A percentile compares a stretch with the other conserved stretches of the same genome.
Conservation (phyloP, 805 yeast genomes). For the Nakazawaea anatomiae region DNA sequence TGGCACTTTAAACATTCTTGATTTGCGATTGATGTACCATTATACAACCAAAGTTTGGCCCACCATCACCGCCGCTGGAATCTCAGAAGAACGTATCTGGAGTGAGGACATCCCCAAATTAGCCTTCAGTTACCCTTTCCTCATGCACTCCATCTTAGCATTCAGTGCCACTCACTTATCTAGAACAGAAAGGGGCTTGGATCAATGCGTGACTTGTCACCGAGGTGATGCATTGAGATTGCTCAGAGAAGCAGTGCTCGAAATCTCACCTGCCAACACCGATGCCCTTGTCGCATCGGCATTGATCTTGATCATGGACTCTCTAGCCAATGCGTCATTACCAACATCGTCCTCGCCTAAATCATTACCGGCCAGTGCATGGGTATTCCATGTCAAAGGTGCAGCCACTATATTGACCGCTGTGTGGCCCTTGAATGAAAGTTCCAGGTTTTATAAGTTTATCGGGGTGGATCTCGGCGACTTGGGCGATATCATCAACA, state of each 20-base stretch:
- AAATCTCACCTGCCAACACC: conserved; percentile 77
- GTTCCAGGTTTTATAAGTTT: conserved; percentile 59
- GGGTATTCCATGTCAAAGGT: conserved; percentile 96
- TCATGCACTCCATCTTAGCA: conserved; percentile 89
- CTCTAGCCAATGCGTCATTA: conserved; percentile 81
- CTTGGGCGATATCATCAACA: conserved; percentile 63
- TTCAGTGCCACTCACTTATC: conserved; percentile 90
- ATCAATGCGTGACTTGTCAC: conserved; percentile 78
- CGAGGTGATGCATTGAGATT: conserved; percentile 80
- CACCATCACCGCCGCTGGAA: conserved; percentile 87
- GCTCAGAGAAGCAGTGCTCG: conserved; percentile 78
- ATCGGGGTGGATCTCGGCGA: conserved; percentile 89
- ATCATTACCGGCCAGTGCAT: conserved; percentile 85
- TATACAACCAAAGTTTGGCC: conserved; percentile 80
- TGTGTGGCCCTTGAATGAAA: conserved; percentile 84
- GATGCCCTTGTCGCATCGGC: conserved; percentile 95
- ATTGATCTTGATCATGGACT: conserved; percentile 83
- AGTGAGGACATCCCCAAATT: conserved; percentile 79
- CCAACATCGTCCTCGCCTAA: conserved; percentile 46
- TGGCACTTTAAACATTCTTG: conserved; percentile 57
- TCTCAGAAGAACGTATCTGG: conserved; percentile 84
- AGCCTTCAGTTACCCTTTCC: conserved; percentile 81
- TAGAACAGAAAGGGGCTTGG: conserved; percentile 67
- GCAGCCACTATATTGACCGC: conserved; percentile 94
- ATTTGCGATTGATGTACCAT: conserved; percentile 79